Base-by-base conservation (phyloP, 176 grass and related monocot species). In the Oryza brachyantha region DNA sequence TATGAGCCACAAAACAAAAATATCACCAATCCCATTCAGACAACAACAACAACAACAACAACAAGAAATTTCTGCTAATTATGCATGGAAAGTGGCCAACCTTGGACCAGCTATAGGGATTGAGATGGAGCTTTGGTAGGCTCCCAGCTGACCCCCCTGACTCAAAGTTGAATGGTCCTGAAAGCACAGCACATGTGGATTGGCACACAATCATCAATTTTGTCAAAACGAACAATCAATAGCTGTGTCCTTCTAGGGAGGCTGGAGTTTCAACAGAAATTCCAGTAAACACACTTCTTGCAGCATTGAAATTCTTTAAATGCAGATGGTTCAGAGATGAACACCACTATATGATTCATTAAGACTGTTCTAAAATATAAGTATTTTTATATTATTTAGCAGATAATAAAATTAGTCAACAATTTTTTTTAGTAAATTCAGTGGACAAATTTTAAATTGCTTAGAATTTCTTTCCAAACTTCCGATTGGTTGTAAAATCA, bases 151-250 rank as follows among this genome's bases (percentile, higher is more conserved):
- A 88, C 28, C 71, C 71, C 3, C 84, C 86, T 4, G 81, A 78
- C 81, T 93, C 81, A 48, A 97, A 97, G 72, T 87, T 97, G 83
- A 97, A 97, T 39, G 94, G 94, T 27, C 94, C 94, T 97, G 88
- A 72, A 85, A 29, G 25, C 54, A 31, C 43, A 82, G 37, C 35
- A 14, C 12, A 75, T 8, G 66, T 54, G 24, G 46, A 57, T 29
- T 29, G 29, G 12, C 13, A n/a, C 24, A 29, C 5, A 41, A 37
- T 0, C 37, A 72, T 31, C 54, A 35, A 14, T 7, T 28, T 34
- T 16, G 7, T 22, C 19, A 24, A n/a, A 22, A 27, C 2, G 1
- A 43, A 28, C 13, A 38, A 45, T 43, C 13, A 43, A 70, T 35
- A n/a, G 10, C 21, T 32, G 4, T 32, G n/a, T 57, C 19, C 17